phyloP scores from a whole-genome alignment of 1,284 basidiomycete species.

The Cutaneotrichosporon spelunceum region DNA sequence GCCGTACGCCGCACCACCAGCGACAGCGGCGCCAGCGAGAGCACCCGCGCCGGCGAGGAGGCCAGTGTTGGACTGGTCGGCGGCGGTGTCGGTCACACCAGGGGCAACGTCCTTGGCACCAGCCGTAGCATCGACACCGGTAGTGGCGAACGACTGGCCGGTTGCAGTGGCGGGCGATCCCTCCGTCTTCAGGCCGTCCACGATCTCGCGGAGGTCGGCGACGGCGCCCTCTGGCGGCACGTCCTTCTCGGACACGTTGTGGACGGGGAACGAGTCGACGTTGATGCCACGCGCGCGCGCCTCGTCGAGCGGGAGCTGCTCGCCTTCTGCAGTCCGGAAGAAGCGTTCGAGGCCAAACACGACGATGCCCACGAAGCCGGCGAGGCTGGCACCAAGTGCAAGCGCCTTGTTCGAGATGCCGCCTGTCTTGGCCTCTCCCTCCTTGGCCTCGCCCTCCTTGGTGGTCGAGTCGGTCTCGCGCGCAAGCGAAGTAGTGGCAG shows the following conservation, averaged over 20 bases:
- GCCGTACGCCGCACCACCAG: constrained; percentile 8
- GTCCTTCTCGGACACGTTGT: constrained; percentile 27
- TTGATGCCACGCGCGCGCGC: constrained; percentile 47
- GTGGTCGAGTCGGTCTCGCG: neutral
- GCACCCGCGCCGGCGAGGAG: constrained; percentile 7
- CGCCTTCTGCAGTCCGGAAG: neutral
- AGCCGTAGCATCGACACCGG: constrained; percentile 22
- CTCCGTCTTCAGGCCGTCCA: constrained; percentile 35
- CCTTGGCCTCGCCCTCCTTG: neutral
- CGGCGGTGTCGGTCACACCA: too few relatives aligned
- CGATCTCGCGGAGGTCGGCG: constrained; percentile 38
- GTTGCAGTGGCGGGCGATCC: neutral
- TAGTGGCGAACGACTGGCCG: constrained; percentile 19
- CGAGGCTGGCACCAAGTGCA: constrained; percentile 14
- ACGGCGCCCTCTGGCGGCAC: constrained; percentile 39
- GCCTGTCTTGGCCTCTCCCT: neutral
- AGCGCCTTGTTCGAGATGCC: constrained; percentile 14
- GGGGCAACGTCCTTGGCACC: neutral
- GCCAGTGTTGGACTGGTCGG: neutral
- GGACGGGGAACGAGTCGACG: constrained; percentile 31
- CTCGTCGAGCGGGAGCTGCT: constrained; percentile 42
- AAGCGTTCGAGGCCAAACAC: constrained; percentile 4
- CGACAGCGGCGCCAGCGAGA: constrained; percentile 1
- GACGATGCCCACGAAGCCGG: constrained; percentile 32
- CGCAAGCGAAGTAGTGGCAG: neutral